Evolutionary conservation across 2,329 filamentous ascomycete species (phyloP).

Genomic region (Xylaria sp.): DNA sequence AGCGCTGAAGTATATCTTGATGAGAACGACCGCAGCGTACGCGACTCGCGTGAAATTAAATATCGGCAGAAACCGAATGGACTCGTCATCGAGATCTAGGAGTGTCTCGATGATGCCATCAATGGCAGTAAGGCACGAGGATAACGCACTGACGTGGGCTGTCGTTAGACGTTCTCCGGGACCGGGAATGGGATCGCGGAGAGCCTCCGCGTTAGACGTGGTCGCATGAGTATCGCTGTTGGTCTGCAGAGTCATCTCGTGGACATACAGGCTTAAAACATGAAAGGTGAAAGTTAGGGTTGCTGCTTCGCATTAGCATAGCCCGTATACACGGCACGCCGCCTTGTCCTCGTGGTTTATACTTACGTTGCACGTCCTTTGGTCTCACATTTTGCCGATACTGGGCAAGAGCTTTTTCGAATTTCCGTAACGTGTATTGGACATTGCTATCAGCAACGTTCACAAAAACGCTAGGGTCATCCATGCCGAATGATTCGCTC

Average conservation of each 20-base stretch:
- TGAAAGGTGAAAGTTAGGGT: slow-evolving; percentile 59
- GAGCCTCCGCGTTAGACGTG: slow-evolving; percentile 41
- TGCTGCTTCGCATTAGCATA: slow-evolving; percentile 37
- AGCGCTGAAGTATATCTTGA: slow-evolving; percentile 68
- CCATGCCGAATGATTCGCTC: slow-evolving; percentile 59
- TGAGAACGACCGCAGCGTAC: slow-evolving; percentile 65
- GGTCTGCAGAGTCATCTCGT: slow-evolving; percentile 65
- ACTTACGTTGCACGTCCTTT: slow-evolving; percentile 53
- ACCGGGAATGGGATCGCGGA: slow-evolving; percentile 40
- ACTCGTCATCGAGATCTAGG: slow-evolving; percentile 51
- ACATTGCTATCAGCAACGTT: slow-evolving; percentile 58
- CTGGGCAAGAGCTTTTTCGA: slow-evolving; percentile 59
- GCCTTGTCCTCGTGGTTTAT: background rate
- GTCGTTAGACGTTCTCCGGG: slow-evolving; percentile 41
- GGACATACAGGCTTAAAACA: slow-evolving; percentile 65
- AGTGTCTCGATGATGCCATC: slow-evolving; percentile 64
- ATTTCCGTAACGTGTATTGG: slow-evolving; percentile 58
- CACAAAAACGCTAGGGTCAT: slow-evolving; percentile 52
- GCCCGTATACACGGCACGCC: slow-evolving; percentile 12
- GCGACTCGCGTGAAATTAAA: slow-evolving; percentile 67
- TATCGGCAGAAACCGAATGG: slow-evolving; percentile 61
- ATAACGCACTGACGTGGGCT: slow-evolving; percentile 61
- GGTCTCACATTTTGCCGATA: slow-evolving; percentile 51
- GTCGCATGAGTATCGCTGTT: slow-evolving; percentile 44
- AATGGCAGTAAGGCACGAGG: slow-evolving; percentile 60